Conservation (phyloP, 1,139 yeast species). For the Insectozyma bohioensis region DNA sequence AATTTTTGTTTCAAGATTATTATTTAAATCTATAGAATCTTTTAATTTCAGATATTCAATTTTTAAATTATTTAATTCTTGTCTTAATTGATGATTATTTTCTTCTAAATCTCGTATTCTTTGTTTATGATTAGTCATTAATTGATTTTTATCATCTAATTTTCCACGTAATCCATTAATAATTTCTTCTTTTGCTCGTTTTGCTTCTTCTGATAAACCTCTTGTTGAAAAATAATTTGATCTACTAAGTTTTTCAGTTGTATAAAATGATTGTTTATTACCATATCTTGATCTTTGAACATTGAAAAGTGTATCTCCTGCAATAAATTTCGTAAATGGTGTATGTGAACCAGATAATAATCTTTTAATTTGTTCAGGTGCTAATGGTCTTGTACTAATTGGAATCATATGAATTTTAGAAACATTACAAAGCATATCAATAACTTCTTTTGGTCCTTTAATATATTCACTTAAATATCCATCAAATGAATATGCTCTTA, state of each 20-base stretch:
- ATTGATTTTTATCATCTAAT: conserved; percentile 25
- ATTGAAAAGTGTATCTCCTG: conserved; percentile 54
- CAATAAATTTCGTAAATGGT: conserved; percentile 55
- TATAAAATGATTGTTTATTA: conserved; percentile 44
- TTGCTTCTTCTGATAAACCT: conserved; percentile 47
- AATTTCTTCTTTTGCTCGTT: no score
- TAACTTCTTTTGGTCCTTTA: conserved; percentile 72
- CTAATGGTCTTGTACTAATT: conserved; percentile 46
- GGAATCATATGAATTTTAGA: conserved; percentile 65
- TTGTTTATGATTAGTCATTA: no score
- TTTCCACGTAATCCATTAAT: no score
- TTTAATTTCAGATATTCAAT: conserved; percentile 12
- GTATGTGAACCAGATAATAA: conserved; percentile 28
- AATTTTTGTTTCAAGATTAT: conserved; percentile 22
- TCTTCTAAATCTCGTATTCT: conserved; percentile 4
- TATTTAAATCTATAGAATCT: conserved; percentile 14
- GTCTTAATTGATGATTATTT: conserved; percentile 16
- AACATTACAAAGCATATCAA: conserved; percentile 68
- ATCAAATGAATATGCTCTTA: conserved; percentile 65
- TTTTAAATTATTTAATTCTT: conserved; percentile 19
- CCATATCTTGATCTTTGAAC: conserved; percentile 62
- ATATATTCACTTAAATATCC: conserved; percentile 74
- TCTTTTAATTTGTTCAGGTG: conserved; percentile 38
- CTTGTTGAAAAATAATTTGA: conserved; percentile 40
- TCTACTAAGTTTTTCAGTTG: conserved; percentile 33